Base-by-base conservation (phyloP, 331 rosid genomes). In the Dryas integrifolia region DNA sequence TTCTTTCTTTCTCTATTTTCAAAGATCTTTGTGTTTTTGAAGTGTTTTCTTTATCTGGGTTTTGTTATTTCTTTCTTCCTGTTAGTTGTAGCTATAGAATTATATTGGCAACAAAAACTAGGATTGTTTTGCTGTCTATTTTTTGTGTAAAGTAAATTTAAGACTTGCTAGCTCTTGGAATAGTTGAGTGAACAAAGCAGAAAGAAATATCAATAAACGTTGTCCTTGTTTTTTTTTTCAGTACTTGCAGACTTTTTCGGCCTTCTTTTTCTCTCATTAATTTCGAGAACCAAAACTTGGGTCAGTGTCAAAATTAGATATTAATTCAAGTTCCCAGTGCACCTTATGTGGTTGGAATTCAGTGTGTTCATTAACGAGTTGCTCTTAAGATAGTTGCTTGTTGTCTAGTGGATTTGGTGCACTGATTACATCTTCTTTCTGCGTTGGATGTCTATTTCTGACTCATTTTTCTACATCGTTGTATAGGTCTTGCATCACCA, bases 401-500 rank as follows among this genome's bases (percentile, higher is more conserved):
- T 47, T 70, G n/a, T 46, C 15, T 11, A 78, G 77, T 56, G 47
- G 30, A 62, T 40, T 26, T 35, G 24, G 24, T 26, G 68, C 58
- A 62, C 14, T 53, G 46, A 5, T 5, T 26, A 18, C 12, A 13
- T 30, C 18, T 13, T 35, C n/a, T 65, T 40, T 60, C 5, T 16
- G 59, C 49, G 0, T 9, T 61, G 30, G 72, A 18, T 77, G 73
- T 70, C 58, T 69, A 74, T 86, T 76, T 76, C 95, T 85, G 80
- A 84, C 80, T 72, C 70, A 35, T 76, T 86, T 63, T 85, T 77
- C 78, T 89, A 78, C 82, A 72, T 87, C 81, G 58, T 87, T 79
- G 76, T 84, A 74, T 87, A 91, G 98, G 97, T 79, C 86, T 93
- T 89, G 85, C 89, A 72, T 91, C 82, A 83, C 85, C 97, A 26